Evolutionary conservation across 257 asterid species (phyloP), one percentile per base, ranked within the genome.

Genomic region (Mitragyna speciosa): DNA sequence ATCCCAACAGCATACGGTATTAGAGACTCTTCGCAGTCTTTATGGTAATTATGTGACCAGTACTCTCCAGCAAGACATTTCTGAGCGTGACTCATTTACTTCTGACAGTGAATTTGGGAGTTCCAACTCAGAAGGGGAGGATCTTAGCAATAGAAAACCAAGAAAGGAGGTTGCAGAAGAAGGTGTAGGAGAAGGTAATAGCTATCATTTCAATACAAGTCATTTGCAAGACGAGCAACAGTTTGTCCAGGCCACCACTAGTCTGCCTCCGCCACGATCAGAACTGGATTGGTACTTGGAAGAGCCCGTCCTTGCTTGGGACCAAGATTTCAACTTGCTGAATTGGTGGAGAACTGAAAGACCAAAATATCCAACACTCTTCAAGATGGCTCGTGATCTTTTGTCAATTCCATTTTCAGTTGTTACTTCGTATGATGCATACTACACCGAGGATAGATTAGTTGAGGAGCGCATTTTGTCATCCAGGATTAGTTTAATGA

Each of bases 341-440:
- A 47, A 48, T 33, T 82, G 82, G 82, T 82, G 85, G 85, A 59
- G 31, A 66, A 49, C 48, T 12, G 47, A 61, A 17, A 64, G 74
- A 10, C 33, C 59, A 2, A 82, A 82, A 71, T 82, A 76, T 76
- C 85, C 78, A 6, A 72, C 39, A 28, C 39, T 76, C 7, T 31
- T 49, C 2, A 76, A 66, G 64, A 61, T 82, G 78, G 85, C 82
- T 26, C 82, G 75, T 45, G 81, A 77, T 24, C 45, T 76, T 52
- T 45, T 45, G 49, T 6, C 49, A 45, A 45, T 45, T 6, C 49
- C 8, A 9, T 45, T 45, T 9, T 45, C 49, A 5, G 11, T 45
- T 0, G 49, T 45, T 45, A 45, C 49, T 9, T 6, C 8, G 11
- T 45, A 0, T 45, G 49, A 45, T 45, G 49, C 49, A 45, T 45